phyloP scores from a whole-genome alignment of 2,329 filamentous ascomycete species.

The Penicillium crustosum region DNA sequence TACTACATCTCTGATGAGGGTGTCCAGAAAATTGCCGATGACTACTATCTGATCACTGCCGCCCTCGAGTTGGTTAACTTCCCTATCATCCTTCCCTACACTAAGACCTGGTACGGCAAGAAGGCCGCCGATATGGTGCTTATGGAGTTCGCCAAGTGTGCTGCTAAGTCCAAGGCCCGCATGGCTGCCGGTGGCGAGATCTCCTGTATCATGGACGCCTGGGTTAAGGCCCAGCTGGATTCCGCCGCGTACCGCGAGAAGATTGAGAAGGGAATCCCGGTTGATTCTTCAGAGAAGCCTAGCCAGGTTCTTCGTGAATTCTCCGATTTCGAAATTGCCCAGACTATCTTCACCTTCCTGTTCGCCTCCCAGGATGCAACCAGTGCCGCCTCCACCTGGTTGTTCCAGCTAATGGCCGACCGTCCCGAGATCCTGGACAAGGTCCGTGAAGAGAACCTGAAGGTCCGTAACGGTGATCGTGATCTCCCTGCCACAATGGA shows the following conservation, averaged over 20 bases:
- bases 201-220: constrained; percentile 92
- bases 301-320: constrained; percentile 80
- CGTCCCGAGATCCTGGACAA: constrained; percentile 88
- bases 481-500: constrained; percentile 74
- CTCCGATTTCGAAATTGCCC: constrained; percentile 84
- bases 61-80: constrained; percentile 98
- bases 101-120: constrained; percentile 96
- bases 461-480: constrained; percentile 71
- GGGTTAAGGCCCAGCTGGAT: constrained; percentile 85
- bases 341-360: constrained; percentile 93
- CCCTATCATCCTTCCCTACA: constrained; percentile 92
- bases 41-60: constrained; percentile 95
- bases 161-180: constrained; percentile 87
- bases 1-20: constrained; percentile 90
- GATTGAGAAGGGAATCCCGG: constrained; percentile 67
- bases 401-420: constrained; percentile 92
- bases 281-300: constrained; percentile 75
- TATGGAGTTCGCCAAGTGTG: constrained; percentile 83
- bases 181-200: constrained; percentile 86
- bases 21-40: constrained; percentile 90
- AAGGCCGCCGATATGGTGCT: constrained; percentile 92
- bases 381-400: constrained; percentile 87
- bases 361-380: constrained; percentile 98
- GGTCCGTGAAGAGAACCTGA: constrained; percentile 86
- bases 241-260: constrained; percentile 79